These are phyloP conservation scores for Oryza punctata DNA, from an alignment of 176 grass and related monocot genomes.

Conservation along the genomic window DNA sequence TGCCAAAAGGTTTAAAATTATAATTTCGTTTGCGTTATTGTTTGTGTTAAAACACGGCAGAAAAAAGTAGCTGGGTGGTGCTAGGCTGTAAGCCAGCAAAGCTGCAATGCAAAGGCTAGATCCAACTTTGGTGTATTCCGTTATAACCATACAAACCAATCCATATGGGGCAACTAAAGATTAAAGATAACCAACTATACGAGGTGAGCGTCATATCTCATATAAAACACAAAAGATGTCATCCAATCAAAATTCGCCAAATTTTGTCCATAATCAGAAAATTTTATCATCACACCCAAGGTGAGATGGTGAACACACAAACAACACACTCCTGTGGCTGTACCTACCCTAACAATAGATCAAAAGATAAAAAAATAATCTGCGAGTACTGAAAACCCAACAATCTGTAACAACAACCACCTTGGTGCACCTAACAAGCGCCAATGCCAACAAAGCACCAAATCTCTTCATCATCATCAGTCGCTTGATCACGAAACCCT, in stretches of 20 bases:
- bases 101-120: too few relatives aligned
- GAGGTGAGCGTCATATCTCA: too few relatives aligned
- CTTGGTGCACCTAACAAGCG: too few relatives aligned
- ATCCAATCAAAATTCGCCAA: not conserved
- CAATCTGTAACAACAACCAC: too few relatives aligned
- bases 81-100: too few relatives aligned
- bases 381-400: conserved; percentile 16
- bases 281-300: not conserved
- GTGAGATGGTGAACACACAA: not conserved
- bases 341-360: not conserved
- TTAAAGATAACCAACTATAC: not conserved
- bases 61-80: too few relatives aligned
- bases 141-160: too few relatives aligned
- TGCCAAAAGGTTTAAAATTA: not conserved
- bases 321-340: not conserved
- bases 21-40: too few relatives aligned
- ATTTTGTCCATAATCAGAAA: too few relatives aligned
- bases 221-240: not conserved
- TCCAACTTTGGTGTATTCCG: too few relatives aligned
- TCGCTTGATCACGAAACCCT: conserved; percentile 8
- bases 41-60: too few relatives aligned
- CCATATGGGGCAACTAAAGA: too few relatives aligned
- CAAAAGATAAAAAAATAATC: conserved; percentile 5
- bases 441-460: not conserved
- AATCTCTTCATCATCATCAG: not conserved